Percentiles rank a stretch among this genome's conserved stretches.
These are phyloP conservation scores for Daldinia caldariorum DNA, from an alignment of 495 filamentous ascomycete genomes.

Conservation along the genomic window DNA sequence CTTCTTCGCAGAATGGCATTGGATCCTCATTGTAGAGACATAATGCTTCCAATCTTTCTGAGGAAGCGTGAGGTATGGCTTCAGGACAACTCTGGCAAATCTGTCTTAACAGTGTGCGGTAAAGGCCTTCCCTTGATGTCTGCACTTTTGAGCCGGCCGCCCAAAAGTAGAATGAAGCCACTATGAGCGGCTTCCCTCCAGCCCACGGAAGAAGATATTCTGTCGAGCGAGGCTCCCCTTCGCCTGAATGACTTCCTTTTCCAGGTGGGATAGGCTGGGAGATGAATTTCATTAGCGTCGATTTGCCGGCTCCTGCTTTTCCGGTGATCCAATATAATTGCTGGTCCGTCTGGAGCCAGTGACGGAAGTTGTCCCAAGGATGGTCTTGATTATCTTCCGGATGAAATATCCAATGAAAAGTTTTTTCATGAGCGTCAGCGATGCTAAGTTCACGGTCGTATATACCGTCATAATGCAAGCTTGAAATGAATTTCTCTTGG, in stretches of 20 bases:
- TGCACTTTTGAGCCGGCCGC: slow-evolving; percentile 18
- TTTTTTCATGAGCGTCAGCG: no score
- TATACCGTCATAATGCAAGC: no score
- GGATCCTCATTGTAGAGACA: slow-evolving; percentile 15
- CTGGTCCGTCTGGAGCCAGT: no score
- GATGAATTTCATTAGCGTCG: slow-evolving; percentile 13
- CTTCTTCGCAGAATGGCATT: background rate
- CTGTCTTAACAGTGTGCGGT: slow-evolving; percentile 31
- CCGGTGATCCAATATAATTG: no score
- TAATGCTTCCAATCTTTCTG: slow-evolving; percentile 27
- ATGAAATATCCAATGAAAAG: no score
- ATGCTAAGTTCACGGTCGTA: no score
- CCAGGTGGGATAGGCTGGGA: background rate
- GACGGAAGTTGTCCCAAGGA: no score
- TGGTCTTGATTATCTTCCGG: no score
- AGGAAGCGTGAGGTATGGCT: slow-evolving; percentile 21
- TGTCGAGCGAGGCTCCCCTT: background rate
- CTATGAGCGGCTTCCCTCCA: background rate
- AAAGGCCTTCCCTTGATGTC: slow-evolving; percentile 34
- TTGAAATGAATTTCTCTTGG: no score
- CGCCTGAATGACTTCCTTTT: no score
- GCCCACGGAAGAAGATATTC: background rate
- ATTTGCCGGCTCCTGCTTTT: background rate
- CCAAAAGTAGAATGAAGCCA: slow-evolving; percentile 5
- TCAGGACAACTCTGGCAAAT: slow-evolving; percentile 4